phyloP scores from a whole-genome alignment of 2,329 filamentous ascomycete species.

The Sclerotinia glacialis region DNA sequence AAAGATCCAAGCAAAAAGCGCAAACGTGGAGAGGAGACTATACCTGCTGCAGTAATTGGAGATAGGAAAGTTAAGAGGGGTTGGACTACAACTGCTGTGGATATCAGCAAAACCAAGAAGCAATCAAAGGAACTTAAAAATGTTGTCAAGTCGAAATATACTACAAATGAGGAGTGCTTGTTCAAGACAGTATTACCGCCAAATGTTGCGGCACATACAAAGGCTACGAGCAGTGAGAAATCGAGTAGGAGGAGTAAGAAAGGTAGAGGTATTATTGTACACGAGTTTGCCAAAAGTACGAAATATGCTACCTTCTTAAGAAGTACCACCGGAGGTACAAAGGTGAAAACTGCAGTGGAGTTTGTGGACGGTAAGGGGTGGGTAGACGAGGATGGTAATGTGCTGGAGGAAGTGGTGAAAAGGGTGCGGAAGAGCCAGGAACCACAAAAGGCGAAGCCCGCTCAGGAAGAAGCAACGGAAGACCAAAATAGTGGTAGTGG shows the following conservation, averaged over 20 bases:
- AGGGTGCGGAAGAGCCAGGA: conserved; percentile 25
- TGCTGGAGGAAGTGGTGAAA: conserved; percentile 58
- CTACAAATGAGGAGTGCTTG: conserved; percentile 74
- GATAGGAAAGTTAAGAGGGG: conserved; percentile 44
- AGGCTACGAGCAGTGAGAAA: conserved; percentile 42
- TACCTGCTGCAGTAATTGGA: conserved; percentile 69
- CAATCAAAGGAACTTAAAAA: conserved; percentile 57
- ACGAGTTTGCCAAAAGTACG: conserved; percentile 84
- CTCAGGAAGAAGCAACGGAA: neutral
- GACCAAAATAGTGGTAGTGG: neutral
- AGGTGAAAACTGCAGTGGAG: conserved; percentile 51
- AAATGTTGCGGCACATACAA: conserved; percentile 43
- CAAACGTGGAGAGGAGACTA: conserved; percentile 48
- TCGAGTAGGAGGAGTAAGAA: conserved; percentile 58
- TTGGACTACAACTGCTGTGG: conserved; percentile 52
- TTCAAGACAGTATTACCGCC: conserved; percentile 80
- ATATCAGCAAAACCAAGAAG: conserved; percentile 49
- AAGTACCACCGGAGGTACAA: conserved; percentile 46
- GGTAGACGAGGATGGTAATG: conserved; percentile 74
- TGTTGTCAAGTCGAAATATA: conserved; percentile 71
- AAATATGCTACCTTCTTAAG: conserved; percentile 83
- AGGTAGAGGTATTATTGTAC: conserved; percentile 61
- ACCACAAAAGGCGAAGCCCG: conserved; percentile 13
- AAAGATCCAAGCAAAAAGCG: conserved; percentile 48
- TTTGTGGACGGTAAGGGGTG: conserved; percentile 86